Evolutionary conservation across 2,329 filamentous ascomycete genomes (phyloP).

Genomic region (Trichoderma cornu-damae): DNA sequence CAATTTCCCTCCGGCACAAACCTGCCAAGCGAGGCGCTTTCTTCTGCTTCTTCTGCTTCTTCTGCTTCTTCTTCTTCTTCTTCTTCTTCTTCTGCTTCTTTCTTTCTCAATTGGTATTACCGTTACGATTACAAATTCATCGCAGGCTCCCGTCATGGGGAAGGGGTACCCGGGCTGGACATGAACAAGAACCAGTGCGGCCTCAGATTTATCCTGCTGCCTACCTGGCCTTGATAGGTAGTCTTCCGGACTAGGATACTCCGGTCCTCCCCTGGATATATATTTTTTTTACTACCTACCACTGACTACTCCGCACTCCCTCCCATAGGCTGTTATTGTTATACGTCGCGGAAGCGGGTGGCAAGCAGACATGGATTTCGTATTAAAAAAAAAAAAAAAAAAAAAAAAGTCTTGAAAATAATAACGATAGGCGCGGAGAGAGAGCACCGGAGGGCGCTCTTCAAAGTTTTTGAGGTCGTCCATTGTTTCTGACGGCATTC

Average conservation of each 20-base stretch:
- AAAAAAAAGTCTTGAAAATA: no score
- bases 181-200: no score
- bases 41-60: no score
- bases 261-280: neutral
- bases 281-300: neutral
- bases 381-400: no score
- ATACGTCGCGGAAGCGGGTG: neutral
- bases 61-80: no score
- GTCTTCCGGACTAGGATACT: neutral
- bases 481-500: neutral
- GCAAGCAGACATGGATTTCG: neutral
- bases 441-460: no score
- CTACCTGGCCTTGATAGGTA: neutral
- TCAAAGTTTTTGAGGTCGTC: no score
- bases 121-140: neutral
- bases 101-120: neutral
- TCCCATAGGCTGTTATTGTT: no score
- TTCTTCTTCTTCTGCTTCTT: no score
- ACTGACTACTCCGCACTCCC: no score
- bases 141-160: neutral
- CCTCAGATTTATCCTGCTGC: neutral
- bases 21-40: conserved; percentile 7
- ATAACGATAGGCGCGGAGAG: no score
- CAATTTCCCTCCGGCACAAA: conserved; percentile 12
- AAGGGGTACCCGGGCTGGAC: neutral